Evolutionary conservation across 2,329 filamentous ascomycete species (phyloP).

Genomic region (Elsinoe australis): DNA sequence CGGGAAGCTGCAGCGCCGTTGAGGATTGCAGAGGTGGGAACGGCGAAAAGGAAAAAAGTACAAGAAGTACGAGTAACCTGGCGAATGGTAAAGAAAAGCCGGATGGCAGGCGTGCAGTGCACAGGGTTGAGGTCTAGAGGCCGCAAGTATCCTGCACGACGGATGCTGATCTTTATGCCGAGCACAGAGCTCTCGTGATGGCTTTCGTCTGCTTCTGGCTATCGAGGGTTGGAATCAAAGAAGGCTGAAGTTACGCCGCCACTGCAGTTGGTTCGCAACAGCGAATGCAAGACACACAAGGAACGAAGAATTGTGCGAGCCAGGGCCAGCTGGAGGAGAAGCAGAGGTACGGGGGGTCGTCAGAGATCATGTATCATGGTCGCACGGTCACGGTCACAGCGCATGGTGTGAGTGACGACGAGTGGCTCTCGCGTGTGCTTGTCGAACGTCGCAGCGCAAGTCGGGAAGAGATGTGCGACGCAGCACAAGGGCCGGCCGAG

Average conservation of each 20-base stretch:
- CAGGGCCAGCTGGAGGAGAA: background rate
- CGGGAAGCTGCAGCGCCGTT: background rate
- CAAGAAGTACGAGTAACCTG: no score
- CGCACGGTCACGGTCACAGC: conserved; percentile 11
- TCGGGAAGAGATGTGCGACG: no score
- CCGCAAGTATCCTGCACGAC: conserved; percentile 5
- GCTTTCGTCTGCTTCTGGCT: no score
- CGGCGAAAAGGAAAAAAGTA: background rate
- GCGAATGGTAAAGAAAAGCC: background rate
- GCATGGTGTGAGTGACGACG: no score
- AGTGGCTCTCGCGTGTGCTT: background rate
- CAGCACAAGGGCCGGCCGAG: no score
- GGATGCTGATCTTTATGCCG: conserved; percentile 6
- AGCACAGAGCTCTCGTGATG: no score
- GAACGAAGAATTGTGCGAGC: background rate
- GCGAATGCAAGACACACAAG: no score
- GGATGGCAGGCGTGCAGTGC: background rate
- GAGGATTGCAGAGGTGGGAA: background rate
- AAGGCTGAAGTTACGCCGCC: conserved; percentile 3
- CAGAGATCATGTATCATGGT: conserved; percentile 1
- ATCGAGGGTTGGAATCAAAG: conserved; percentile 8
- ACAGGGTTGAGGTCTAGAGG: conserved; percentile 15
- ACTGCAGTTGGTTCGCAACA: no score
- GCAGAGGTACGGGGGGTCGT: no score
- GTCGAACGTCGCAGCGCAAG: background rate